Base-by-base conservation (phyloP, 2,329 filamentous ascomycete species). In the Calonectria pauciramosa region DNA sequence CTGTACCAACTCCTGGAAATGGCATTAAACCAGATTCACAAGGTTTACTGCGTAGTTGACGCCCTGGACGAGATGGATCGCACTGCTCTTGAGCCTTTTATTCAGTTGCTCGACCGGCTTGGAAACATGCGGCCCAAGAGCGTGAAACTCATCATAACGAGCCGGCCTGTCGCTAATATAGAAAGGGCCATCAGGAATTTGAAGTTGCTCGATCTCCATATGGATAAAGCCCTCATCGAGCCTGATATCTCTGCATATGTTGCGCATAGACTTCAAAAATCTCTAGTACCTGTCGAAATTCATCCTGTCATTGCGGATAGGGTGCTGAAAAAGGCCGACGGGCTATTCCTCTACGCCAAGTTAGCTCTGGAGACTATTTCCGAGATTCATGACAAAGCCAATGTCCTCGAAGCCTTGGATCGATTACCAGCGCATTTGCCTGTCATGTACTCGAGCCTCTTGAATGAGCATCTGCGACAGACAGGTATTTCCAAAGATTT, bases 1-100 rank as follows among this genome's bases (percentile, higher is more conserved):
- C 16, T 71, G 11, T 47, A 59, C 49, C 23, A 32, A 56, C 13
- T 59, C 68, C 64, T 74, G 14, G 5, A 49, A 4, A n/a, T 65
- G 10, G 71, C 64, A 1, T 51, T 74, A 6, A n/a, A 23, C 20
- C 9, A 30, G 1, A 34, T 76, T 20, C 56, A 68, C 7, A 70
- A 52, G 34, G 85, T 83, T 0, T 88, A 84, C 70, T 86, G 84
- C 63, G 80, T 89, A 7, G 83, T 81, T 0, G 87, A 88, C 73
- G 87, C 86, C 0, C 80, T 89, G 4, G 88, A 89, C 73, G 87
- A 89, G 76, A 88, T 89, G 84, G 84, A 86, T 67, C 34, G 78
- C 5, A 2, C 28, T 18, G 84, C 79, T 0, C 80, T 86, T 30
- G 47, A 72, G 0, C 49, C 20, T 1, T 86, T 88, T 44, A 74